These are phyloP conservation scores for Citrus inodora DNA, from an alignment of 345 rosid genomes.

Conservation along the genomic window DNA sequence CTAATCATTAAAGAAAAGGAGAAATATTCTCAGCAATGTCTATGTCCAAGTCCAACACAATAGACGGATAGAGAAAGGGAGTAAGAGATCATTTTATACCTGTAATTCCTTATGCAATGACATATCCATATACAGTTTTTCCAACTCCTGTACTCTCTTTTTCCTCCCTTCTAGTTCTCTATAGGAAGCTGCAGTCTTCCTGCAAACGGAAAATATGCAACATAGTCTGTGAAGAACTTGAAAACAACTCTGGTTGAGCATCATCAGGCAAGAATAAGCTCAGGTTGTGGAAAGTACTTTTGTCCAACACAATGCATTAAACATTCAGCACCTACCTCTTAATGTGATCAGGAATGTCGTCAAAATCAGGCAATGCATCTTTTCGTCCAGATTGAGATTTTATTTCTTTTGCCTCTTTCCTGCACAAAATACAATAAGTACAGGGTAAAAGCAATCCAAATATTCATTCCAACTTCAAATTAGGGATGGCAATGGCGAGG, in stretches of 20 bases:
- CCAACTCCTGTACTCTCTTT: slow-evolving; percentile 59
- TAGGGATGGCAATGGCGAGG: too few species aligned
- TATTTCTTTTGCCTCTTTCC: slow-evolving; percentile 75
- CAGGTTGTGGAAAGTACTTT: neutral
- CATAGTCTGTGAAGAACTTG: neutral
- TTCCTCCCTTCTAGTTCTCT: slow-evolving; percentile 74
- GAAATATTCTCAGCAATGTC: neutral
- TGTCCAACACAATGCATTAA: neutral
- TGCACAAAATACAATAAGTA: slow-evolving; percentile 19
- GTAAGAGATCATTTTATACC: slow-evolving; percentile 27
- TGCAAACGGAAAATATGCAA: slow-evolving; percentile 22
- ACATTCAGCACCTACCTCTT: slow-evolving; percentile 40
- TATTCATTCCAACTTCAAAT: neutral
- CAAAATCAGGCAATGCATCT: slow-evolving; percentile 14
- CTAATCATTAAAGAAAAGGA: slow-evolving; percentile 26
- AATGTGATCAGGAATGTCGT: slow-evolving; percentile 48
- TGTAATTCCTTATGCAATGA: slow-evolving; percentile 76
- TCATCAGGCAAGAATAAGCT: neutral
- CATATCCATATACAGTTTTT: slow-evolving; percentile 74
- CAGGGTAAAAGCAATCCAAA: neutral
- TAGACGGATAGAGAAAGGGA: neutral
- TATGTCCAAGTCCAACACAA: neutral
- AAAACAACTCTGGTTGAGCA: neutral
- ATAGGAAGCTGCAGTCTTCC: slow-evolving; percentile 62
- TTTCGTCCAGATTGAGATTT: slow-evolving; percentile 28